Conservation (phyloP, 164 flowering plant species). For the Vitis riparia region DNA sequence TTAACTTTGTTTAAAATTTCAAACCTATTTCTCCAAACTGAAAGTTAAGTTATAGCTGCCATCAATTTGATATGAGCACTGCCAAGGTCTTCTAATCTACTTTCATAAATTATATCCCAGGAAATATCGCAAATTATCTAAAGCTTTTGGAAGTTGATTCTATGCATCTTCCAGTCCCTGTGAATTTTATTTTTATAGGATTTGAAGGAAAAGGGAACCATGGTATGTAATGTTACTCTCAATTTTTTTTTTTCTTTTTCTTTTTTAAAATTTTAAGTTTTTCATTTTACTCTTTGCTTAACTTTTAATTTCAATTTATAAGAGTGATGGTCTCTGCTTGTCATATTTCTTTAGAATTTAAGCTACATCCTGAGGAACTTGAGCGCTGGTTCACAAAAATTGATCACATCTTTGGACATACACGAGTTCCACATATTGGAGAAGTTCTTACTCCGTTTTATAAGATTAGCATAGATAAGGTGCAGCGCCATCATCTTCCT, state of each 20-base stretch:
- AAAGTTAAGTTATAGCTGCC: background rate
- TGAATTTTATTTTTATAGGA: constrained; percentile 93
- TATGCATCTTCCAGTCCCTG: constrained; percentile 84
- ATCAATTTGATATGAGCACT: background rate
- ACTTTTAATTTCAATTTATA: background rate
- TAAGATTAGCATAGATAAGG: constrained; percentile 58
- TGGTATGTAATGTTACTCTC: constrained; percentile 40
- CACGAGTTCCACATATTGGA: constrained; percentile 74
- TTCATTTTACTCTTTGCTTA: background rate
- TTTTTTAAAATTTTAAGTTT: background rate
- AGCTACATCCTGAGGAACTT: constrained; percentile 77
- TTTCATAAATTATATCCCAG: constrained; percentile 35
- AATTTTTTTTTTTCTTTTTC: background rate
- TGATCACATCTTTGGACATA: constrained; percentile 91
- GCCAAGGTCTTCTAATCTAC: background rate
- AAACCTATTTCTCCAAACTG: background rate
- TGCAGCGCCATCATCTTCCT: constrained; percentile 71
- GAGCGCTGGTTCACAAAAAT: constrained; percentile 96
- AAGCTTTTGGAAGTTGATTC: constrained; percentile 85
- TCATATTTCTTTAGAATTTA: constrained; percentile 49
- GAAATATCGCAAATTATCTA: constrained; percentile 79
- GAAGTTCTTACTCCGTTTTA: constrained; percentile 76
- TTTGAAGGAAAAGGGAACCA: constrained; percentile 98
- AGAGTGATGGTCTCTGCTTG: background rate
- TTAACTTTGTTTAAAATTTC: background rate